Evolutionary conservation across 257 asterid species (phyloP), one percentile per base, ranked within the genome.

Genomic region (Thymus quinquecostatus): DNA sequence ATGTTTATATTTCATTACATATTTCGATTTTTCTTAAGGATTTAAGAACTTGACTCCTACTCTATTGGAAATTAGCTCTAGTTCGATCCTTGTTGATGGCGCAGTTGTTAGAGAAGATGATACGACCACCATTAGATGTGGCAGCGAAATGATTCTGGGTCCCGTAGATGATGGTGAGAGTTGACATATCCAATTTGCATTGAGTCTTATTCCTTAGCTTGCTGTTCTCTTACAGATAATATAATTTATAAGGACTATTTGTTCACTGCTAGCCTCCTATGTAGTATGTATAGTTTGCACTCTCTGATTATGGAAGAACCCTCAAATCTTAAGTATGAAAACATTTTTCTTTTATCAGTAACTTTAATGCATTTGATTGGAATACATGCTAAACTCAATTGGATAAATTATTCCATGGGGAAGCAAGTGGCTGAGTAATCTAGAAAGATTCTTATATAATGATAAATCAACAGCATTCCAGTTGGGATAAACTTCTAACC

Each of bases 141-240:
- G 97, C 78, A 86, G 95, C 72, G 97, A 94, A 82, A 91, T 91
- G 56, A 78, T 84, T 66, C 88, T 86, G 41, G 90, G 97, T 54
- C 82, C 88, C 21, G 81, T 76, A 60, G 76, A 80, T 63, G 83
- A 89, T 70, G 96, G 95, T 84, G 75, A 86, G 78, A 50, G 64
- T 59, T 70, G 10, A 48, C 61, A 30, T 43, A 13, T 9, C 67
- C 69, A 66, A 54, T 66, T 56, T 78, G 38, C 69, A 43, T 75
- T 5, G 32, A 47, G 21, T 38, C 44, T 41, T 49, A 38, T 38
- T 27, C 70, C 58, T 66, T 21, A 8, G 64, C 65, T 61, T 45
- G 38, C 47, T 58, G 61, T 51, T 72, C 49, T 21, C 36, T 0
- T n/a, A 40, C 38, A 10, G 13, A 56, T 74, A 45, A 40, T 45